Base-by-base conservation (phyloP, 257 asterid genomes). In the Penstemon newberryi region DNA sequence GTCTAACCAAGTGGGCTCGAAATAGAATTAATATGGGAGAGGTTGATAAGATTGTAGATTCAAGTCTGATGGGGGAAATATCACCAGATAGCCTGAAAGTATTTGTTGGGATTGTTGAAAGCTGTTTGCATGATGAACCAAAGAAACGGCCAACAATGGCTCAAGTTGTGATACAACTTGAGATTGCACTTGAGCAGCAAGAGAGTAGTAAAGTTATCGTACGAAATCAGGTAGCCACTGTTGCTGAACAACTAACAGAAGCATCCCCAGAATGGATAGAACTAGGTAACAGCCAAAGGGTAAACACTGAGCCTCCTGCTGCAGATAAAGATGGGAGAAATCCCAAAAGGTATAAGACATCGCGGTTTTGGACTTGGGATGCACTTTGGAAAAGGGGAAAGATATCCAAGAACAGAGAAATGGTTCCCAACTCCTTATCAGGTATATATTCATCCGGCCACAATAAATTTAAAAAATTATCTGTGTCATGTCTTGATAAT, bases 111-210 rank as follows among this genome's bases (percentile, higher is more conserved):
- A 68, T 74, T 4, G 84, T 80, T 1, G 69, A 54, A 42, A 83
- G 77, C 64, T 81, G 92, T 77, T 65, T 86, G 76, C 65, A 72
- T 46, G 77, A 72, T 41, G 82, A 66, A 41, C 89, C 92, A 38
- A 81, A 65, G 15, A 71, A 77, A 51, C 82, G 85, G 13, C 89
- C 89, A 4, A 44, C 82, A 4, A 83, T 83, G 88, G 75, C 81
- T 13, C 82, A 83, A 72, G 77, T 83, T 25, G 77, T 83, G 67
- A 57, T 71, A 10, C 76, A 78, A 53, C 84, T 83, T 4, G 83
- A 78, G 70, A 54, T 55, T 41, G 84, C 85, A 58, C 71, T 83
- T 68, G 83, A 57, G 55, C 76, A 70, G 43, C 85, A 81, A 47
- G 81, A 75, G 57, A 73, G 37, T 54, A 62, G 67, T 47, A 62